phyloP scores from a whole-genome alignment of 2,329 filamentous ascomycete genomes.

The Aspergillus pseudoterreus region DNA sequence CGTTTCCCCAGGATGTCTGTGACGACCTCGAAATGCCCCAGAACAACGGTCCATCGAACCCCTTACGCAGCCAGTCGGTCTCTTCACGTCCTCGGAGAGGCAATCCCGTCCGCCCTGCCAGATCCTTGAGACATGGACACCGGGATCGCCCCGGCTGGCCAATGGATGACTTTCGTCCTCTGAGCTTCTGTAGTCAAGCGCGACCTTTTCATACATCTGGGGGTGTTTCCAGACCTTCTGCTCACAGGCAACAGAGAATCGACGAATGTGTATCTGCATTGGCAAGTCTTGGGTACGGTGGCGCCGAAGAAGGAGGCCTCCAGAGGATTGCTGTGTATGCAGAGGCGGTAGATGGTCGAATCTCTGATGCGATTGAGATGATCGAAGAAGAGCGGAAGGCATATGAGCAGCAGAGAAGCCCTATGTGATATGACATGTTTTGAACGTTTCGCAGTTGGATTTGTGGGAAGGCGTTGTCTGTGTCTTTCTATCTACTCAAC shows the following conservation, averaged over 20 bases:
- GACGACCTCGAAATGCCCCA: background rate
- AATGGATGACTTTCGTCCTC: conserved; percentile 24
- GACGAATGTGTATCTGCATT: conserved; percentile 39
- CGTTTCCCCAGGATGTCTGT: conserved; percentile 13
- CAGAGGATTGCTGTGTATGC: conserved; percentile 44
- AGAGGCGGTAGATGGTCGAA: conserved; percentile 39
- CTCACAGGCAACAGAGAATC: conserved; percentile 16
- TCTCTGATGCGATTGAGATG: conserved; percentile 48
- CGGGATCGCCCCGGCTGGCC: conserved; percentile 3
- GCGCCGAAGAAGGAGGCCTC: conserved; percentile 29
- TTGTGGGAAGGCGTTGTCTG: background rate
- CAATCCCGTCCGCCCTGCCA: no score
- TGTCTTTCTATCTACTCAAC: background rate
- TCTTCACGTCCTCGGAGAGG: no score
- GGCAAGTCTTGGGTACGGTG: conserved; percentile 40
- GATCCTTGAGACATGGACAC: background rate
- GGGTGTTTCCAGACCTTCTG: background rate
- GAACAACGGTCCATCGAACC: no score
- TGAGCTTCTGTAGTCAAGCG: background rate
- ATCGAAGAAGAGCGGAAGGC: conserved; percentile 47
- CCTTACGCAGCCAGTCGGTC: no score
- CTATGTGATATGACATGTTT: conserved; percentile 3
- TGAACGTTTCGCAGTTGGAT: background rate
- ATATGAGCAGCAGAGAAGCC: conserved; percentile 29
- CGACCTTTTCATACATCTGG: background rate